Base-by-base conservation (phyloP, 1,139 yeast species). In the Taiozyma sp. region DNA sequence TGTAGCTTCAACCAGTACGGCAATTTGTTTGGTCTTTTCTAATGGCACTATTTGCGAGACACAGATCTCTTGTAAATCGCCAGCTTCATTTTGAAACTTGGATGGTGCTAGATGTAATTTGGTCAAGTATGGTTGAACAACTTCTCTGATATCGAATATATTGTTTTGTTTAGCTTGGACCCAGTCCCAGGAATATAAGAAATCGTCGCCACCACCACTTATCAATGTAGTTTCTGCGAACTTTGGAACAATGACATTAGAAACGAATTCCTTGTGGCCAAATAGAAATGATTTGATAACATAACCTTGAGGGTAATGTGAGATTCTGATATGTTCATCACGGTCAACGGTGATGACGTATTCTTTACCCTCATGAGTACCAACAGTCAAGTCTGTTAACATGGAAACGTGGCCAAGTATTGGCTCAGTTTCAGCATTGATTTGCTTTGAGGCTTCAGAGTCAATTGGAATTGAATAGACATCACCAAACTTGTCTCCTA, bases 401-500 rank as follows among this genome's bases (percentile, higher is more conserved):
- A 95, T 90, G 4, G 98, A 92, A 4, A 95, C 98, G 69, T 95
- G 99, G 4, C 99, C 99, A 54, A 92, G 73, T 9, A 92, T 76
- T 2, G 98, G 97, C 43, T 69, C 72, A 42, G 63, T 49, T 41
- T 65, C 65, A 2, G 67, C 66, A 47, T 60, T 62, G 22, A 63
- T 57, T 12, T 60, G 57, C 5, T 54, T 57, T 2, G 59, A 42
- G 3, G 54, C 60, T 14, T 54, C 57, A 3, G 61, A 53, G 43
- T 63, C 61, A 16, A 84, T 69, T 7, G 74, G 68, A 22, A 87
- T 75, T 2, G 77, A 66, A 65, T 88, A 93, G 8, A 91, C 97
- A 69, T 95, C 99, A 46, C 99, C 99, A 66, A 92, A 93, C 71
- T 95, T 95, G 68, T 95, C 99, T n/a, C 96, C 97, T 23, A 91